phyloP scores from a whole-genome alignment of 139 green algal genomes.

The Astrephomene gubernaculifera region DNA sequence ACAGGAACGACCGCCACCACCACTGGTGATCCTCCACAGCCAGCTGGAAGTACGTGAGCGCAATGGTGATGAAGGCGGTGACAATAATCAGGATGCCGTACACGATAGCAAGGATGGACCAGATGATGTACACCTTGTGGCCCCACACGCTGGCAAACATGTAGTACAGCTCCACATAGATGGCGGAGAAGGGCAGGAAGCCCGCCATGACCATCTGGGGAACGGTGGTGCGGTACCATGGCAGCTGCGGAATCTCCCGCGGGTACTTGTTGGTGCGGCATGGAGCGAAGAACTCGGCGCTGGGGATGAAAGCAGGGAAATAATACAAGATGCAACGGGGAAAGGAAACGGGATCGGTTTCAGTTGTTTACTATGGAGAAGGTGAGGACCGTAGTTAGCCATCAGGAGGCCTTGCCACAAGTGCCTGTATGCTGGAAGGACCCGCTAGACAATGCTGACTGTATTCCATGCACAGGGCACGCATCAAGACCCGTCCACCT shows the following conservation, averaged over 20 bases:
- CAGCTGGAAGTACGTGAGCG: conserved; percentile 98
- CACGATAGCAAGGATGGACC: conserved; percentile 94
- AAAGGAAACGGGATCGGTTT: no score
- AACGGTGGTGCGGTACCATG: conserved; percentile 89
- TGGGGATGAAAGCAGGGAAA: no score
- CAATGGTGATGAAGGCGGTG: conserved; percentile 94
- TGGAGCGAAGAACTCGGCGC: conserved; percentile 66
- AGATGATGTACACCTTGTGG: conserved; percentile 98
- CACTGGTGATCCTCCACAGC: conserved; percentile 84
- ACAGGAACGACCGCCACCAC: conserved; percentile 96
- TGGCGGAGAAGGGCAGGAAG: conserved; percentile 96
- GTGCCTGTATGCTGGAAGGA: no score
- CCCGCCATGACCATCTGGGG: conserved; percentile 95
- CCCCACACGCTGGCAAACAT: conserved; percentile 97
- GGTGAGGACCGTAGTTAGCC: no score
- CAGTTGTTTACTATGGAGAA: no score
- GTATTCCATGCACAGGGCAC: no score
- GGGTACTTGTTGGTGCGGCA: conserved; percentile 94
- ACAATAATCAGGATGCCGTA: conserved; percentile 94
- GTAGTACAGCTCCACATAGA: conserved; percentile 99
- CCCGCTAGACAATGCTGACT: no score
- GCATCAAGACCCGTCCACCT: no score
- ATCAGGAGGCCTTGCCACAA: no score
- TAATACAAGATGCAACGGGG: no score
- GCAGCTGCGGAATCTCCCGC: conserved; percentile 86